Percentiles rank a stretch among this genome's conserved stretches.
These are phyloP conservation scores for Guadua angustifolia DNA, from an alignment of 176 grass and related monocot species.

Conservation along the genomic window DNA sequence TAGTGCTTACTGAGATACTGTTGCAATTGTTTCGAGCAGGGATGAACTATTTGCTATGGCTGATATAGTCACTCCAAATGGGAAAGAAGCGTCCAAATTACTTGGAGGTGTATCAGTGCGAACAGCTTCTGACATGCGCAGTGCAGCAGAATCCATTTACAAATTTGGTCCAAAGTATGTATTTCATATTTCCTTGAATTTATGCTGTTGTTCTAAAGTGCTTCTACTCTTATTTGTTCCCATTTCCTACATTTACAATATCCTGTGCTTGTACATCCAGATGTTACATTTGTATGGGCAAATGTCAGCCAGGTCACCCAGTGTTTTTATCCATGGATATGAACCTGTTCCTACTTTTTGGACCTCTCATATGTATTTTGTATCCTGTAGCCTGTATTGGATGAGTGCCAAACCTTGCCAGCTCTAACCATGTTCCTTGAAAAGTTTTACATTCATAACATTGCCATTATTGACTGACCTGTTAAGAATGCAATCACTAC, in stretches of 20 bases:
- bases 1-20: neutral
- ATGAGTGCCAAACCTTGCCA: neutral
- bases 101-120: conserved; percentile 65
- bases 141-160: conserved; percentile 87
- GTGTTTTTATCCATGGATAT: neutral
- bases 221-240: neutral
- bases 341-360: neutral
- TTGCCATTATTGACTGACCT: no score
- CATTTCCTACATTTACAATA: neutral
- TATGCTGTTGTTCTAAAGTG: neutral
- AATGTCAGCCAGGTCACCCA: neutral
- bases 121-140: conserved; percentile 74
- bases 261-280: neutral
- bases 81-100: conserved; percentile 91
- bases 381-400: conserved; percentile 20
- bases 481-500: no score
- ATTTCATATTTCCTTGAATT: no score
- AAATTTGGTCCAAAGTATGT: conserved; percentile 97
- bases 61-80: conserved; percentile 98
- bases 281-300: neutral
- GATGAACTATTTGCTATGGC: conserved; percentile 86
- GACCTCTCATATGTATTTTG: neutral
- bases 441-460: conserved; percentile 12
- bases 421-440: neutral
- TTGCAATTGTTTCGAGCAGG: conserved; percentile 52